A percentile compares a stretch with the other conserved stretches of the same genome.
Evolutionary conservation across 1,284 basidiomycete genomes (phyloP).

Genomic region (Rhodotorula glutinis): DNA sequence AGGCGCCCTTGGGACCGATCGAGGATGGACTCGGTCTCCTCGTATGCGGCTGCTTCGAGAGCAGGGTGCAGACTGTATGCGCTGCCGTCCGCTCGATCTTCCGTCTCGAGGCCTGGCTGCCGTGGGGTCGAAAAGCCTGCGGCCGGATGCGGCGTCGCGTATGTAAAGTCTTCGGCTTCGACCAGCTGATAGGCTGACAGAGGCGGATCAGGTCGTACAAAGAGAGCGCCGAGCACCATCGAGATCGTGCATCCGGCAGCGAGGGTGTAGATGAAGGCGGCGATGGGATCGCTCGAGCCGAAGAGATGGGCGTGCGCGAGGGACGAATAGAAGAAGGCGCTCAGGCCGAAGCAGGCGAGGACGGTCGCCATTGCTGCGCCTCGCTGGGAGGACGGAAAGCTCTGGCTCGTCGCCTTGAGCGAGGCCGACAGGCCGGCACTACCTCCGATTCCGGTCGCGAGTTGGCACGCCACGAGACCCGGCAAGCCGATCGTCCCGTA

Average conservation of each 20-base stretch:
- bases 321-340: slow-evolving; percentile 46
- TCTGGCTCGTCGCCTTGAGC: slow-evolving; percentile 24
- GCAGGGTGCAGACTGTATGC: slow-evolving; percentile 9
- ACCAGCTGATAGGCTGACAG: neutral
- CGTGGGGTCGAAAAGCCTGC: slow-evolving; percentile 4
- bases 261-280: slow-evolving; percentile 46
- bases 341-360: slow-evolving; percentile 47
- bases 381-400: slow-evolving; percentile 30
- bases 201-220: slow-evolving; percentile 36
- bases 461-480: slow-evolving; percentile 17
- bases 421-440: slow-evolving; percentile 11
- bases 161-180: neutral
- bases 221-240: slow-evolving; percentile 45
- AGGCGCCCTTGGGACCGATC: slow-evolving; percentile 4
- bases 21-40: neutral
- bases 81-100: neutral
- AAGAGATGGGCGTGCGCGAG: slow-evolving; percentile 39
- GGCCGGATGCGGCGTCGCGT: neutral
- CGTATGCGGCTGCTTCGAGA: neutral
- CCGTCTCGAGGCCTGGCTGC: neutral
- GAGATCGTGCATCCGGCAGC: slow-evolving; percentile 45
- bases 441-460: slow-evolving; percentile 28
- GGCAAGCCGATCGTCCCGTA: slow-evolving; percentile 32
- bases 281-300: slow-evolving; percentile 46
- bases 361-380: slow-evolving; percentile 49